Evolutionary conservation across 441 rosid species (phyloP).

Genomic region (Geranium incanum): DNA sequence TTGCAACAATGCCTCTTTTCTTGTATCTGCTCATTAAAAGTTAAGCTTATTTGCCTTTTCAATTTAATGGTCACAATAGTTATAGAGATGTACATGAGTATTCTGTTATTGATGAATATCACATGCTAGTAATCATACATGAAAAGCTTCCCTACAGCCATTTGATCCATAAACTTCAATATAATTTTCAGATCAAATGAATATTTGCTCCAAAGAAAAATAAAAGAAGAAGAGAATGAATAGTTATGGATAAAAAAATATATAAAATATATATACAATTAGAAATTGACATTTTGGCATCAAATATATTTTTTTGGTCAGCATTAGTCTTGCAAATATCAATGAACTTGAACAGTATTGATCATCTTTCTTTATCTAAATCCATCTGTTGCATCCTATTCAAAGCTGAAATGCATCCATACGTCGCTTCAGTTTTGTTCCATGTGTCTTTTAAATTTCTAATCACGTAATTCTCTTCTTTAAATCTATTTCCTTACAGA

Average conservation of each 20-base stretch:
- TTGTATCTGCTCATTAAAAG: neutral
- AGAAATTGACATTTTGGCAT: neutral
- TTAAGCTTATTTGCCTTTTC: neutral
- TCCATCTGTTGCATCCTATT: slow-evolving; percentile 1
- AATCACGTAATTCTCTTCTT: neutral
- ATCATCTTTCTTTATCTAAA: neutral
- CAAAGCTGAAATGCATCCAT: neutral
- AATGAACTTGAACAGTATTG: neutral
- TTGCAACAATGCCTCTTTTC: neutral
- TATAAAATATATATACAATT: neutral
- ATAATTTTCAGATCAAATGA: neutral
- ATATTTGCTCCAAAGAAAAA: neutral
- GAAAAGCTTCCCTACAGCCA: neutral
- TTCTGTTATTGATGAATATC: neutral
- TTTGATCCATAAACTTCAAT: neutral
- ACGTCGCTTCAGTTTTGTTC: slow-evolving; percentile 1
- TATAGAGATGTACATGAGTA: neutral
- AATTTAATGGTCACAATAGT: neutral
- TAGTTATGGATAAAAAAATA: neutral
- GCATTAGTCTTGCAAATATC: neutral
- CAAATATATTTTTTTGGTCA: no score
- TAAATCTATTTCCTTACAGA: slow-evolving; percentile 42
- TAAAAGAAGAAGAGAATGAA: neutral
- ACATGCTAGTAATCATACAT: neutral
- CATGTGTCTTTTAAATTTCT: neutral